Conservation (phyloP, 495 filamentous ascomycete genomes). For the Rhizodiscina lignyota region DNA sequence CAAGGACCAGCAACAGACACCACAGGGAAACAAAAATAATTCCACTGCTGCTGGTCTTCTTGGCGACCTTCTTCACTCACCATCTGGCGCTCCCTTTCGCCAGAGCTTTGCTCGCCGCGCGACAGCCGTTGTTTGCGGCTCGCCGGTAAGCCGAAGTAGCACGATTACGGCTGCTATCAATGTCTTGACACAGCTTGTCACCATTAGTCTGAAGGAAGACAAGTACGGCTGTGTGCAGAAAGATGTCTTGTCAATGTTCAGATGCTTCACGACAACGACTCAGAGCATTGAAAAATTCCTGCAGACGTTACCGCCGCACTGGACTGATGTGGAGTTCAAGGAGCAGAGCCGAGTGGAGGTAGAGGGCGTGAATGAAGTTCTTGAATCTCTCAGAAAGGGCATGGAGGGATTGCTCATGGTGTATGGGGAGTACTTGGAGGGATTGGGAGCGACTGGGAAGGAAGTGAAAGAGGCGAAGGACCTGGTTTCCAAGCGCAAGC, state of each 20-base stretch:
- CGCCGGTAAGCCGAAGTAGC: constrained; percentile 45
- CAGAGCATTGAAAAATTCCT: constrained; percentile 53
- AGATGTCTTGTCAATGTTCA: constrained; percentile 55
- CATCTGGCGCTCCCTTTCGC: constrained; percentile 52
- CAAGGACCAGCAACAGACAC: constrained; percentile 5
- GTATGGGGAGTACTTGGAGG: constrained; percentile 53
- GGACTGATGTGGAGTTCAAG: no score
- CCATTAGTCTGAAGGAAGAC: constrained; percentile 67
- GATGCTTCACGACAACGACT: constrained; percentile 49
- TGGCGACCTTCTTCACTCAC: constrained; percentile 27
- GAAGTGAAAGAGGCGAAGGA: constrained; percentile 58
- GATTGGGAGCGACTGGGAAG: constrained; percentile 42
- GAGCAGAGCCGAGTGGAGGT: constrained; percentile 11
- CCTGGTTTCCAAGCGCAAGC: no score
- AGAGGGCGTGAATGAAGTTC: constrained; percentile 40
- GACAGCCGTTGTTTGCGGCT: constrained; percentile 45
- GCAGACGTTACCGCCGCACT: no score
- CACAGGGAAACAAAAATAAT: constrained; percentile 15
- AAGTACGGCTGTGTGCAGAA: constrained; percentile 70
- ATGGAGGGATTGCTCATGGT: constrained; percentile 42
- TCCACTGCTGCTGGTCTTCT: constrained; percentile 21
- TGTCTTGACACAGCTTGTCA: constrained; percentile 48
- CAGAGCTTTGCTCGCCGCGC: constrained; percentile 48
- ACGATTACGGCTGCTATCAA: constrained; percentile 54
- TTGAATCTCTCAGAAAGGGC: constrained; percentile 38